phyloP scores from a whole-genome alignment of 352 stramenopile genomes.

The Globisporangium polare region DNA sequence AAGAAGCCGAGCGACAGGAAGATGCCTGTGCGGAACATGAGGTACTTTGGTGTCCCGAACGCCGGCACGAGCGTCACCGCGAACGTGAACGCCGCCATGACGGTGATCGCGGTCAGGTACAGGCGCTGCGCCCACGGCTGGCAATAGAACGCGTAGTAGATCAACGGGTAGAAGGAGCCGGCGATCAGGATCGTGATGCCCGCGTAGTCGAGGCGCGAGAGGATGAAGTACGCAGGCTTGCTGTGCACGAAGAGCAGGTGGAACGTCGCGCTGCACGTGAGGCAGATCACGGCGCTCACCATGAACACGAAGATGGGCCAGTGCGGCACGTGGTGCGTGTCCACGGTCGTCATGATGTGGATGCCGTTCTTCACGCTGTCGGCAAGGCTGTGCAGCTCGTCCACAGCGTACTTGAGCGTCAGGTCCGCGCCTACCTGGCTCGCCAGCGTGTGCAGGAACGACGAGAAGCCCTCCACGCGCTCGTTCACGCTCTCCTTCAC shows the following conservation, averaged over 20 bases:
- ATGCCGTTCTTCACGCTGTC: slow-evolving; percentile 81
- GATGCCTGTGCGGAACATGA: slow-evolving; percentile 65
- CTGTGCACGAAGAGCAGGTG: slow-evolving; percentile 85
- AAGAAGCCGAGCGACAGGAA: slow-evolving; percentile 85
- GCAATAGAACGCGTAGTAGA: slow-evolving; percentile 91
- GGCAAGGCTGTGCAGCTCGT: slow-evolving; percentile 66
- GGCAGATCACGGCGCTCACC: slow-evolving; percentile 73
- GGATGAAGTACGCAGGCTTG: slow-evolving; percentile 62
- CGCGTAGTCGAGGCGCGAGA: slow-evolving; percentile 80
- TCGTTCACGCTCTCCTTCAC: slow-evolving; percentile 55
- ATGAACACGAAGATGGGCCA: slow-evolving; percentile 88
- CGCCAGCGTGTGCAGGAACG: slow-evolving; percentile 64
- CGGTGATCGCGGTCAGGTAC: slow-evolving; percentile 67
- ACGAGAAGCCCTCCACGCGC: slow-evolving; percentile 64
- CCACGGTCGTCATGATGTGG: slow-evolving; percentile 60
- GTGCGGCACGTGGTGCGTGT: slow-evolving; percentile 71
- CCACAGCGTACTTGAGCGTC: slow-evolving; percentile 70
- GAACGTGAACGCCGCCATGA: slow-evolving; percentile 69
- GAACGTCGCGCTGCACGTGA: slow-evolving; percentile 80
- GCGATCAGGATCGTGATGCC: slow-evolving; percentile 87
- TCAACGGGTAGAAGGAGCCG: slow-evolving; percentile 82
- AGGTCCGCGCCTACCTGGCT: slow-evolving; percentile 71
- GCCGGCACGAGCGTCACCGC: slow-evolving; percentile 58
- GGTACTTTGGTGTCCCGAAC: slow-evolving; percentile 72
- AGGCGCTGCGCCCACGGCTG: slow-evolving; percentile 52